Evolutionary conservation across 1,284 basidiomycete genomes (phyloP).

Genomic region (Microbotryomycetes sp.): DNA sequence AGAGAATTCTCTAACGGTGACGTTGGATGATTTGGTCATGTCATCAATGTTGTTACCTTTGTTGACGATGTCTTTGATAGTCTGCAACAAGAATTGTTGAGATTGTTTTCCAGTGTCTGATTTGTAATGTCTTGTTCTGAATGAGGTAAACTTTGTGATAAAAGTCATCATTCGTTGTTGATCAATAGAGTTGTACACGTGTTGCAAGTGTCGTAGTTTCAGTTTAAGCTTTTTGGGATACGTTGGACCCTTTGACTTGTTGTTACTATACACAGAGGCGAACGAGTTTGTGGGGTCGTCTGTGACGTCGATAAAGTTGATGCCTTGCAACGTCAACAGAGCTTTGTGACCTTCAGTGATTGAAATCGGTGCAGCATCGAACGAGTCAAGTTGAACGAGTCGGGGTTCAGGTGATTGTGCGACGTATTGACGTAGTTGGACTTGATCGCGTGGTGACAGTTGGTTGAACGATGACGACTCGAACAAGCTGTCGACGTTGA

Average conservation of each 20-base stretch:
- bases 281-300: slow-evolving; percentile 7
- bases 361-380: slow-evolving; percentile 17
- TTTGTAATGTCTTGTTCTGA: slow-evolving; percentile 48
- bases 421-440: slow-evolving; percentile 28
- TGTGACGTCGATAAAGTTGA: slow-evolving; percentile 39
- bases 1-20: slow-evolving; percentile 61
- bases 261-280: not conserved
- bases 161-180: slow-evolving; percentile 55
- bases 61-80: slow-evolving; percentile 51
- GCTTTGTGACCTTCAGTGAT: slow-evolving; percentile 39
- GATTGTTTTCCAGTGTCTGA: slow-evolving; percentile 62
- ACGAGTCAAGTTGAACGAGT: slow-evolving; percentile 21
- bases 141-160: slow-evolving; percentile 36
- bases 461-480: not conserved
- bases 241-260: not conserved
- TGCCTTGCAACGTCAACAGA: slow-evolving; percentile 30
- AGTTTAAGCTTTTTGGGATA: slow-evolving; percentile 24
- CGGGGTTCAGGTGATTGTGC: slow-evolving; percentile 30
- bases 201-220: slow-evolving; percentile 22
- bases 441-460: slow-evolving; percentile 1
- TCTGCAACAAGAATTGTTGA: slow-evolving; percentile 74
- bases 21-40: too few relatives aligned
- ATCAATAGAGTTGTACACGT: slow-evolving; percentile 50
- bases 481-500: slow-evolving; percentile 1
- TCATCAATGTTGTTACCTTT: slow-evolving; percentile 1